A percentile compares a stretch with the other conserved stretches of the same genome.
phyloP scores from a whole-genome alignment of 768 basidiomycete species.

The Hygrocybe punicea region DNA sequence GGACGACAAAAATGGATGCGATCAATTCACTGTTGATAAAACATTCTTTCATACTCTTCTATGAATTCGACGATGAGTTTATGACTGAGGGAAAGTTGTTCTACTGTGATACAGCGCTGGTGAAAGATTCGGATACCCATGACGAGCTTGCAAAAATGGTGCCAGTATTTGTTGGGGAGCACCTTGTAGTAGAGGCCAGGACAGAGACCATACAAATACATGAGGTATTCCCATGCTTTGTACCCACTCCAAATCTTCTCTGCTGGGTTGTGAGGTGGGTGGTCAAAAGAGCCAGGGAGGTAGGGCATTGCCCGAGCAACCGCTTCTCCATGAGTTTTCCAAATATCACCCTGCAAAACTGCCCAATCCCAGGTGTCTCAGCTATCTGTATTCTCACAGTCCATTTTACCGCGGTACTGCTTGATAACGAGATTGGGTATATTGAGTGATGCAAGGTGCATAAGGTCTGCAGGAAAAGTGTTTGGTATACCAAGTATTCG shows the following conservation, averaged over 20 bases:
- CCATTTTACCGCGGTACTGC: conserved; percentile 31
- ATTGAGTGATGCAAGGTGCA: conserved; percentile 38
- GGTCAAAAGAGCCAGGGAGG: conserved; percentile 32
- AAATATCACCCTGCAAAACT: conserved; percentile 14
- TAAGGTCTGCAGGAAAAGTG: conserved; percentile 40
- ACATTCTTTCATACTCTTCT: conserved; percentile 7
- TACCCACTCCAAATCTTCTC: conserved; percentile 16
- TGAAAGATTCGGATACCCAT: conserved; percentile 5
- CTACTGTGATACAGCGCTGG: conserved; percentile 4
- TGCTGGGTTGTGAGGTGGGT: conserved; percentile 22
- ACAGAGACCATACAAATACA: conserved; percentile 13
- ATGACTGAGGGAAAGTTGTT: conserved; percentile 1
- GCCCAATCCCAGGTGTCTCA: conserved; percentile 22
- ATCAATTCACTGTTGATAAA: conserved; percentile 2
- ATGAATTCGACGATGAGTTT: conserved; percentile 7
- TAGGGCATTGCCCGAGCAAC: conserved; percentile 24
- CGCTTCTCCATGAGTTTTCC: conserved; percentile 26
- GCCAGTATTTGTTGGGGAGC: conserved; percentile 11
- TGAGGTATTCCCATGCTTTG: conserved; percentile 14
- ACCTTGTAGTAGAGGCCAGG: conserved; percentile 10
- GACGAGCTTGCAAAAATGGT: conserved; percentile 17
- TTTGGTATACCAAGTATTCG: conserved; percentile 29
- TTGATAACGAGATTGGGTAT: conserved; percentile 39
- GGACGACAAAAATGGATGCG: conserved; percentile 8
- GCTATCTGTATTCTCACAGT: conserved; percentile 19